Conservation (phyloP, 2,329 filamentous ascomycete species). For the Thelonectria blattea region DNA sequence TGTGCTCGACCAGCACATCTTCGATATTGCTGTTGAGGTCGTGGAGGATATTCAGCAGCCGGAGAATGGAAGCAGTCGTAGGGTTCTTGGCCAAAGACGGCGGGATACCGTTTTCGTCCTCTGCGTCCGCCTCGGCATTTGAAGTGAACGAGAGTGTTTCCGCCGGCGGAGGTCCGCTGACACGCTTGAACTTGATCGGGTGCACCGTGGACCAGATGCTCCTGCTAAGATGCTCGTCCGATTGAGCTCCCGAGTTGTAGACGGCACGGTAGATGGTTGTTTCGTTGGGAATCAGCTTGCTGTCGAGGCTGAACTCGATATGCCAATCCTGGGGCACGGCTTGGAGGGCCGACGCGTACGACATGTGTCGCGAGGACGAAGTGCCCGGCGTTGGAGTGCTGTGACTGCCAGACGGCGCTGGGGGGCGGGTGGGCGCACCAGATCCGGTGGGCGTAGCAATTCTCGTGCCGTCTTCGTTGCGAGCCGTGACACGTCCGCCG, state of each 20-base stretch:
- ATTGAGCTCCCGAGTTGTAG: constrained; percentile 62
- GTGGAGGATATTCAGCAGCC: constrained; percentile 87
- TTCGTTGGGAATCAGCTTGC: constrained; percentile 83
- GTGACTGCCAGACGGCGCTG: constrained; percentile 48
- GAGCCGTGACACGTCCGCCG: constrained; percentile 86
- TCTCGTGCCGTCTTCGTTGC: constrained; percentile 88
- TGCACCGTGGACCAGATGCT: constrained; percentile 92
- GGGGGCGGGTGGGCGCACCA: constrained; percentile 47
- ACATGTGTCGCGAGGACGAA: constrained; percentile 70
- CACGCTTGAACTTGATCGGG: constrained; percentile 88
- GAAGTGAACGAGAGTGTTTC: constrained; percentile 69
- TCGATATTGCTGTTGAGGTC: constrained; percentile 92
- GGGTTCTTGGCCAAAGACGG: constrained; percentile 83
- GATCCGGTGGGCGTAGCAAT: constrained; percentile 80
- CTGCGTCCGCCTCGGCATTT: constrained; percentile 55
- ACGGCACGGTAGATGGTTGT: constrained; percentile 96
- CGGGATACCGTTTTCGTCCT: constrained; percentile 69
- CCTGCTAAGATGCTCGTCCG: constrained; percentile 70
- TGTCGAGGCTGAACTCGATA: constrained; percentile 90
- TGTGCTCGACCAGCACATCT: constrained; percentile 80
- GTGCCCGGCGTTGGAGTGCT: constrained; percentile 56
- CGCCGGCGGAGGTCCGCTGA: constrained; percentile 79
- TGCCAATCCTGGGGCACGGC: constrained; percentile 92
- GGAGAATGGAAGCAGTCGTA: constrained; percentile 84
- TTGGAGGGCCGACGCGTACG: constrained; percentile 85